Base-by-base conservation (phyloP, 1,284 basidiomycete species). In the Marasmius oreades region DNA sequence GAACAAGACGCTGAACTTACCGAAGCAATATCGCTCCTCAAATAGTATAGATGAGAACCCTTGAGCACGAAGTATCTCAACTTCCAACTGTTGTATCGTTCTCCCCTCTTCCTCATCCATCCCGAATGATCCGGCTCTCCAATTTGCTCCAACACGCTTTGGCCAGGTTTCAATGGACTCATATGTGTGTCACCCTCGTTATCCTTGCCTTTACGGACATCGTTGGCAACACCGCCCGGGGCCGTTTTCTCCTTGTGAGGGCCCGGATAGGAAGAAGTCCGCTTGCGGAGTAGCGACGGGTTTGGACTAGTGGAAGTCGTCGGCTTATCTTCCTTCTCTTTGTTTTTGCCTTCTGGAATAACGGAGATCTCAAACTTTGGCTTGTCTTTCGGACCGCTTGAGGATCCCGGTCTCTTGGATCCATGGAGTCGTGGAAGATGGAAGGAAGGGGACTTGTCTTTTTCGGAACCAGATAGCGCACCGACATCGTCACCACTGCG, bases 81-180 rank as follows among this genome's bases (percentile, higher is more conserved):
- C 75, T 98, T 98, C 97, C 96, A 99, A 14, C 82, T 81, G 66
- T 93, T 94, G 73, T 98, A 98, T 58, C 89, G 79, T 55, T 98
- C 96, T 18, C 93, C 92, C 73, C 88, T 93, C 81, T 99, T 99
- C 69, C 91, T 83, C 86, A 99, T 90, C 90, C 93, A 98, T 8
- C 97, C 95, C 23, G 81, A 77, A 69, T 92, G 86, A 73, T 98
- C 95, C 14, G 93, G 86, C 42, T 81, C 82, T 14, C 95, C 94
- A 61, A 98, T 95, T 72, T 95, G 91, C 59, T 92, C 85, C 50
- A 96, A 70, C 37, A 95, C 89, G 62, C 80, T 89, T 72, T 80
- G 77, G 0, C 87, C 88, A 42, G 80, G 77, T 67, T 84, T 85
- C 58, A 90, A 69, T 0, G 69, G 71, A 43, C 51, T 56, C 43